A percentile compares a stretch with the other conserved stretches of the same genome.
Conservation (phyloP, 805 yeast genomes). For the Lipomyces yamadae region DNA sequence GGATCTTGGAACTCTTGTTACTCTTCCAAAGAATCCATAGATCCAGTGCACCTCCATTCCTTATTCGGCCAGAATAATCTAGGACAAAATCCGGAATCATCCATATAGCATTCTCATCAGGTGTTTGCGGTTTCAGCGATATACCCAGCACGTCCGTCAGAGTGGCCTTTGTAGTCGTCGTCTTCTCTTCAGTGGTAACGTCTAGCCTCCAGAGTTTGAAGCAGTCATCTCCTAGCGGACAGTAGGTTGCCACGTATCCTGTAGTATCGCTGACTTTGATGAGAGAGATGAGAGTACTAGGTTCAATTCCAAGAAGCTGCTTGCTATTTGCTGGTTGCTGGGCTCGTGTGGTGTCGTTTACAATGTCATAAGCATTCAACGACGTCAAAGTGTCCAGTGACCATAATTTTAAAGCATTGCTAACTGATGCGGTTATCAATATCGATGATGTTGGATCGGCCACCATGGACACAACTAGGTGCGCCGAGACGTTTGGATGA, state of each 20-base stretch:
- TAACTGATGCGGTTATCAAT: constrained; percentile 58
- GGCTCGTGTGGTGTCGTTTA: constrained; percentile 17
- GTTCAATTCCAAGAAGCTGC: constrained; percentile 44
- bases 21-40: constrained; percentile 65
- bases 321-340: constrained; percentile 31
- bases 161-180: constrained; percentile 41
- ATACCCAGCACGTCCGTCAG: constrained; percentile 42
- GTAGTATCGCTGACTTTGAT: constrained; percentile 24
- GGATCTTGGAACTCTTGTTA: constrained; percentile 55
- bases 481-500: constrained; percentile 50
- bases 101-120: constrained; percentile 53
- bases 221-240: constrained; percentile 53
- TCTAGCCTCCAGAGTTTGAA: constrained; percentile 51
- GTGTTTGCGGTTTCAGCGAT: constrained; percentile 44
- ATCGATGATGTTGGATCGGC: constrained; percentile 41
- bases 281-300: constrained; percentile 43
- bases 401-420: constrained; percentile 66
- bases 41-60: constrained; percentile 39
- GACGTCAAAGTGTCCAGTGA: constrained; percentile 49
- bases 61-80: constrained; percentile 40
- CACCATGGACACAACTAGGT: constrained; percentile 48
- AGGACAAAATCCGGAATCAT: constrained; percentile 52
- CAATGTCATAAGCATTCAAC: constrained; percentile 39
- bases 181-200: constrained; percentile 32
- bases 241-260: constrained; percentile 46